Conservation (phyloP, 768 basidiomycete genomes). For the Kwoniella bestiolae region DNA sequence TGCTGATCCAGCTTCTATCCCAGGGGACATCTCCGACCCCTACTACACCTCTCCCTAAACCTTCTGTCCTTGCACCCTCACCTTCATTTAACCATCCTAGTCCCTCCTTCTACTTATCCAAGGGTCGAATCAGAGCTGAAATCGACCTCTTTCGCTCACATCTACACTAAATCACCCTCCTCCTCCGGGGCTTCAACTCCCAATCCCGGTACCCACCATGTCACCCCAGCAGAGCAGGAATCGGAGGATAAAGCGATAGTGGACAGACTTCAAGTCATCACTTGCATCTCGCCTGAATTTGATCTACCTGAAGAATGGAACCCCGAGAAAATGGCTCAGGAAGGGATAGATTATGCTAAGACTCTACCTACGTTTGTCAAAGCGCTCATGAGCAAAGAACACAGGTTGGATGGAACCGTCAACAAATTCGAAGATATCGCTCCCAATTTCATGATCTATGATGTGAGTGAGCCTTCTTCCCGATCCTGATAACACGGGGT, state of each 20-base stretch:
- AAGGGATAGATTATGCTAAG: conserved; percentile 26
- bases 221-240: neutral
- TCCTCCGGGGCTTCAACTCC: conserved; percentile 1
- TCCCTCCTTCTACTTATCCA: conserved; percentile 15
- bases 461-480: conserved; percentile 26
- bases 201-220: neutral
- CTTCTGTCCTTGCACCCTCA: conserved; percentile 20
- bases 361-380: conserved; percentile 22
- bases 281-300: conserved; percentile 8
- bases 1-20: neutral
- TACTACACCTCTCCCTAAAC: conserved; percentile 25
- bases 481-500: neutral
- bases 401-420: neutral
- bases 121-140: conserved; percentile 30
- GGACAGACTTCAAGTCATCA: conserved; percentile 20
- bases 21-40: conserved; percentile 27
- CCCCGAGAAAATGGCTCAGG: conserved; percentile 14
- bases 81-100: conserved; percentile 29
- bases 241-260: neutral
- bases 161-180: conserved; percentile 5
- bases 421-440: conserved; percentile 30
- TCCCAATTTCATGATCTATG: conserved; percentile 29
- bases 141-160: conserved; percentile 20
- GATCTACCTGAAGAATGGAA: neutral
- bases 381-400: conserved; percentile 9